phyloP scores from a whole-genome alignment of 2,329 filamentous ascomycete genomes.

The Plenodomus lindquistii region DNA sequence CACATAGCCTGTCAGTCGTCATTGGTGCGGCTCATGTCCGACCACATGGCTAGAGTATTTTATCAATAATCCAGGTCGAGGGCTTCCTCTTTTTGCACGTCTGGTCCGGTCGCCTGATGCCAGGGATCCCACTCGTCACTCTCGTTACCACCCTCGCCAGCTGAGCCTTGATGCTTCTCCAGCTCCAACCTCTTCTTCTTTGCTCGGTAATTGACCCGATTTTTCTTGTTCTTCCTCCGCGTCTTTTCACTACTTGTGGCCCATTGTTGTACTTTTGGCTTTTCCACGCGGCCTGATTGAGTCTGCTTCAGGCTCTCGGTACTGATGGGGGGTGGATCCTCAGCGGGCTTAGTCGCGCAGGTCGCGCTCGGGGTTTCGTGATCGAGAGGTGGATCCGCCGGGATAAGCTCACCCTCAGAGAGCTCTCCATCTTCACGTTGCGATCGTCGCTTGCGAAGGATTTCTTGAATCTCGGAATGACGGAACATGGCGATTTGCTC shows the following conservation, averaged over 20 bases:
- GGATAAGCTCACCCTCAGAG: slow-evolving; percentile 9
- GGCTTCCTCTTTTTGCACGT: slow-evolving; percentile 44
- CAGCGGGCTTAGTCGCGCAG: slow-evolving; percentile 1
- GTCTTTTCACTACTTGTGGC: slow-evolving; percentile 28
- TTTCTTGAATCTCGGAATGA: slow-evolving; percentile 79
- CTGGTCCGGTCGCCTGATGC: slow-evolving; percentile 50
- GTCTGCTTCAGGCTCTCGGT: slow-evolving; percentile 12
- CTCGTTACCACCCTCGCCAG: slow-evolving; percentile 26
- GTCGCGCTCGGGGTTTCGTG: neutral
- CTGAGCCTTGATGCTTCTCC: slow-evolving; percentile 13
- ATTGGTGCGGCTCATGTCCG: neutral
- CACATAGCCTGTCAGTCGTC: neutral
- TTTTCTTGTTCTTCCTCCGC: slow-evolving; percentile 29
- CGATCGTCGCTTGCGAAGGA: slow-evolving; percentile 53
- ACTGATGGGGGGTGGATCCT: slow-evolving; percentile 1
- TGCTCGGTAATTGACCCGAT: slow-evolving; percentile 27
- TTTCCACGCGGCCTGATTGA: slow-evolving; percentile 16
- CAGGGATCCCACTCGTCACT: slow-evolving; percentile 50
- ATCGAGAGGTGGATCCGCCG: neutral
- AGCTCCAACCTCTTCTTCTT: slow-evolving; percentile 28
- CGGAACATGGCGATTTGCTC: slow-evolving; percentile 89
- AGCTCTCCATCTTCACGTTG: slow-evolving; percentile 25
- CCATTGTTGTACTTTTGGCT: slow-evolving; percentile 32
- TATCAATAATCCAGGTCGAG: slow-evolving; percentile 55
- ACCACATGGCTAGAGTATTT: neutral